phyloP scores from a whole-genome alignment of 805 yeast genomes.

The Suhomyces kilbournensis region DNA sequence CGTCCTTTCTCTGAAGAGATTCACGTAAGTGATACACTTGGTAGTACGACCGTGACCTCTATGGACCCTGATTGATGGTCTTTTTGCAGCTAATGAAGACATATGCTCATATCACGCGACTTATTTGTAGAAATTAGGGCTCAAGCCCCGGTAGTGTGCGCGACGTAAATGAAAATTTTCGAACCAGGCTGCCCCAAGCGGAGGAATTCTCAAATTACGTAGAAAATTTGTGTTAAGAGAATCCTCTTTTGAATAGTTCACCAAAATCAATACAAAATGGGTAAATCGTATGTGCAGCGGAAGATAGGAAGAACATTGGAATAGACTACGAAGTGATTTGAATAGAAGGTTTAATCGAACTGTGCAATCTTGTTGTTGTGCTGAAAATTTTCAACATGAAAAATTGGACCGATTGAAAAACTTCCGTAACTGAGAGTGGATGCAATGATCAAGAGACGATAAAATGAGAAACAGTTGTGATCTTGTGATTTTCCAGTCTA shows the following conservation, averaged over 20 bases:
- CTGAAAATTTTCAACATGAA: background rate
- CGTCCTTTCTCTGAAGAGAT: too few relatives aligned
- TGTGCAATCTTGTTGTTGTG: background rate
- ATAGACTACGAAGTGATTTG: background rate
- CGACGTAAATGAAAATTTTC: conserved; percentile 9
- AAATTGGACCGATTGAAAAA: background rate
- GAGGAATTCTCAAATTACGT: background rate
- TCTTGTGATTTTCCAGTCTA: background rate
- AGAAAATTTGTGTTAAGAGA: conserved; percentile 3
- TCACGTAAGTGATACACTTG: background rate
- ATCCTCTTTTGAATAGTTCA: conserved; percentile 11
- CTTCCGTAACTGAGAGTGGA: background rate
- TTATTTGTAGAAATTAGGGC: conserved; percentile 1
- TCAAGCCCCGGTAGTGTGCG: conserved; percentile 3
- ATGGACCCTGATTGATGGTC: background rate
- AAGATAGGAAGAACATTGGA: background rate
- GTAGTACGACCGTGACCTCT: background rate
- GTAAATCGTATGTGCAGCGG: conserved; percentile 34
- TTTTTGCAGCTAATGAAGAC: background rate
- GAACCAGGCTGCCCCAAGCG: background rate
- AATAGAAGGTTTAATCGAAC: background rate
- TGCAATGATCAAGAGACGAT: background rate
- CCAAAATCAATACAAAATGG: conserved; percentile 27
- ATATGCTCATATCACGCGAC: background rate
- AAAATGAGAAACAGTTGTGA: background rate